Evolutionary conservation across 1,139 yeast genomes (phyloP).

Genomic region (Kodamaea alishanica): DNA sequence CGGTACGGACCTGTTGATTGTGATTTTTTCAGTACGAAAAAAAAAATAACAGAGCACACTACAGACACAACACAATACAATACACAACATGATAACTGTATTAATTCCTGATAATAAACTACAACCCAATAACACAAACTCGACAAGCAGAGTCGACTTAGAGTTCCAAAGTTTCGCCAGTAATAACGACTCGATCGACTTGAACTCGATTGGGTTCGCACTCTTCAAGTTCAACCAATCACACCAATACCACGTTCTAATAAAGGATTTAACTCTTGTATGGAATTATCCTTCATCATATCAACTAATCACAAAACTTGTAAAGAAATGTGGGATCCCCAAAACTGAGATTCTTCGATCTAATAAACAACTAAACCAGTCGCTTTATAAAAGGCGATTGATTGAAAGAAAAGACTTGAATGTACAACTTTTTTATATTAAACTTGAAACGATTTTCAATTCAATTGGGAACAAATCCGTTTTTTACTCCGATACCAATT

Average conservation of each 20-base stretch:
- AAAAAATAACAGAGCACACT: no score
- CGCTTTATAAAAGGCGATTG: conserved; percentile 19
- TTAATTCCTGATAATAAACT: no score
- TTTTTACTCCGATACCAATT: conserved; percentile 12
- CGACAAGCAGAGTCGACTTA: conserved; percentile 2
- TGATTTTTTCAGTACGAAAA: no score
- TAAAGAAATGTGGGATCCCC: conserved; percentile 21
- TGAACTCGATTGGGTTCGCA: conserved; percentile 8
- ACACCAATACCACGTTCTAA: conserved; percentile 22
- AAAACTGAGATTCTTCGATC: conserved; percentile 20
- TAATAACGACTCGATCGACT: conserved; percentile 1
- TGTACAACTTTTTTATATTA: conserved; percentile 27
- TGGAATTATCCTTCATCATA: conserved; percentile 46
- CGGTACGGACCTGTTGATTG: no score
- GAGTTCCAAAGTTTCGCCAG: conserved; percentile 5
- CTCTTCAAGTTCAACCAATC: conserved; percentile 5
- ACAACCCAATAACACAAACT: not conserved
- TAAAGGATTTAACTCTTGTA: conserved; percentile 30
- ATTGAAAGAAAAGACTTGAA: conserved; percentile 20
- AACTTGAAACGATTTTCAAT: conserved; percentile 20
- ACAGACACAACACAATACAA: no score
- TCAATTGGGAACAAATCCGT: conserved; percentile 18
- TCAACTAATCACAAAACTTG: conserved; percentile 31
- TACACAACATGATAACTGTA: no score
- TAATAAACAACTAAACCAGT: conserved; percentile 19